phyloP scores from a whole-genome alignment of 371 early-diverging fungal species.

The Quaeritorhiza haematococci region DNA sequence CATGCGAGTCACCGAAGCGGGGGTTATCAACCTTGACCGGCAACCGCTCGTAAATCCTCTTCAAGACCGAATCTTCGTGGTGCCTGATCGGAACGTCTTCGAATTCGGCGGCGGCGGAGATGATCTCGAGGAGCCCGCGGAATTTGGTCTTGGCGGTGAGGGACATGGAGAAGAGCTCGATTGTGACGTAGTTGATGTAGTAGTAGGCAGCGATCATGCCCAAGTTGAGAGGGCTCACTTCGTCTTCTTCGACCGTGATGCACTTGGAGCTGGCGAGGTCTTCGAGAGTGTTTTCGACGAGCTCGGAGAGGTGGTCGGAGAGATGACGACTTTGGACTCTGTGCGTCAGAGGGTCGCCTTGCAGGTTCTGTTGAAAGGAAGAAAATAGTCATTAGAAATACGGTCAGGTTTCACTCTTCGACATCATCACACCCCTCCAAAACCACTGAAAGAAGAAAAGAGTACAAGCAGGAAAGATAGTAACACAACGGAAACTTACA shows the following conservation, averaged over 20 bases:
- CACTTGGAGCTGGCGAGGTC: constrained; percentile 85
- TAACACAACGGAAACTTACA: constrained; percentile 25
- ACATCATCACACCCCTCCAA: too few species aligned
- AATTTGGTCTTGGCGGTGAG: constrained; percentile 81
- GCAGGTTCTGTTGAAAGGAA: too few species aligned
- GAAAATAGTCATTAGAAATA: too few species aligned
- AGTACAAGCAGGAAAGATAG: too few species aligned
- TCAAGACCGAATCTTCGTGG: constrained; percentile 76
- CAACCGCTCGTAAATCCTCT: constrained; percentile 73
- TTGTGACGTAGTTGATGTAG: constrained; percentile 86
- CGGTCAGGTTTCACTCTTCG: too few species aligned
- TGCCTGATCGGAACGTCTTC: constrained; percentile 88
- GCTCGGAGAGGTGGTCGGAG: constrained; percentile 87
- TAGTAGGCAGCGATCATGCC: constrained; percentile 98
- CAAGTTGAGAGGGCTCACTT: constrained; percentile 80
- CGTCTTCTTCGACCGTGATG: constrained; percentile 76
- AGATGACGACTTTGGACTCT: too few species aligned
- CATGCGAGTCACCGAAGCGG: constrained; percentile 73
- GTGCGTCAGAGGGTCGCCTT: constrained; percentile 65
- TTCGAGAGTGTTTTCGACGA: constrained; percentile 84
- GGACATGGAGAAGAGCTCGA: constrained; percentile 87
- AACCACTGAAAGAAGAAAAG: too few species aligned
- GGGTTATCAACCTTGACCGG: constrained; percentile 63
- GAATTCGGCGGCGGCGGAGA: constrained; percentile 89
- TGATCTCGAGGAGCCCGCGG: constrained; percentile 84